Evolutionary conservation across 768 basidiomycete genomes (phyloP), one percentile per base, ranked within the genome.

Genomic region (Leccinum truebloodii): DNA sequence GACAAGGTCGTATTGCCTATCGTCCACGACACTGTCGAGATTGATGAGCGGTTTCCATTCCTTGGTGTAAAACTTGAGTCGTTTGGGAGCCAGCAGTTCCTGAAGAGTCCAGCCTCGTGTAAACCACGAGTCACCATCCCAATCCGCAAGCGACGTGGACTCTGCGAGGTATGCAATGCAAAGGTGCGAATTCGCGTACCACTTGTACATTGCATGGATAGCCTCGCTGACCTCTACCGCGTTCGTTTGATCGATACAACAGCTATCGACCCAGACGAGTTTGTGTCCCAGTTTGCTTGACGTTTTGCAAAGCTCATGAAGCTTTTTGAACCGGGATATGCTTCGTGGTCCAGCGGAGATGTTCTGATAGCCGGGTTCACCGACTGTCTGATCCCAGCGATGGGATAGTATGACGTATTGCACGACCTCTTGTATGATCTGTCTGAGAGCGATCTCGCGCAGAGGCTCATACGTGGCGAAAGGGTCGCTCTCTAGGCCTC

Each of bases 181-280:
- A 35, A 71, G 34, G 32, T 60, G 34, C 10, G 64, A 46, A 28
- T 70, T 59, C 5, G 58, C 46, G 54, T 71, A 71, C 68, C 70
- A 71, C 50, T 55, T 53, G 60, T 61, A 71, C 64, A 71, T 69
- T 5, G 57, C 54, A 5, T 57, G 57, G 9, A 71, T 60, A 9
- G 70, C 60, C 18, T 70, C 69, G 20, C 52, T 57, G 50, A 72
- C 61, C 20, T 69, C 71, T 0, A 57, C 50, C 4, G 44, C 53
- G 34, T 59, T 66, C 1, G 46, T 34, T 41, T 61, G 60, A 44
- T 72, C 59, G 46, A 72, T 66, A n/a, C 66, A 71, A 24, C 62
- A 70, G 3, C 61, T 70, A 41, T 71, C 64, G 22, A 56, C 28
- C 61, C 67, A 57, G 14, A 49, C 53, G 8, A 66, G n/a, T 41